Conservation (phyloP, 1,139 yeast species). For the Taphrina sp. region DNA sequence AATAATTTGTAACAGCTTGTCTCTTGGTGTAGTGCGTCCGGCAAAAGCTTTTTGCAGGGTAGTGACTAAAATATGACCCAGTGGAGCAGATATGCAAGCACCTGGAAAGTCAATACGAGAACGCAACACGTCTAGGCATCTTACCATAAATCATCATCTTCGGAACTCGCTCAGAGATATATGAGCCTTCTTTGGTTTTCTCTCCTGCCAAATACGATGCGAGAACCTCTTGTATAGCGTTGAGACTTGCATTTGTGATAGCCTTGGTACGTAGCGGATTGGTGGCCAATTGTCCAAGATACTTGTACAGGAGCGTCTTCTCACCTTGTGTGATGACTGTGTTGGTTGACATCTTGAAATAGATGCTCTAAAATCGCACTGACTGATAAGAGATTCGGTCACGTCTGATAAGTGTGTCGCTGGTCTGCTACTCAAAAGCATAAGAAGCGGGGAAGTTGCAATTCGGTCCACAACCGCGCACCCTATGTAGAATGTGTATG, state of each 20-base stretch:
- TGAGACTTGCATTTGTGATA: conserved; percentile 46
- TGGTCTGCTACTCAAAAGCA: no score
- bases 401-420: no score
- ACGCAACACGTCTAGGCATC: no score
- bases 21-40: conserved; percentile 41
- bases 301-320: conserved; percentile 31
- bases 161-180: conserved; percentile 50
- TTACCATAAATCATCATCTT: conserved; percentile 72
- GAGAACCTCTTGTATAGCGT: conserved; percentile 45
- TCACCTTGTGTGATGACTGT: conserved; percentile 17
- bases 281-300: conserved; percentile 28
- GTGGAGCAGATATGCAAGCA: conserved; percentile 66
- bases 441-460: no score
- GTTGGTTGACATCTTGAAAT: no score
- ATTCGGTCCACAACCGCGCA: no score
- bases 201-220: conserved; percentile 47
- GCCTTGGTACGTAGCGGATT: conserved; percentile 42
- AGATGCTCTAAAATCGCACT: no score
- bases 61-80: conserved; percentile 56
- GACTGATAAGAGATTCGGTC: no score
- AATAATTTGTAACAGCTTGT: conserved; percentile 58
- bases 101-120: conserved; percentile 6
- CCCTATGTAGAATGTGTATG: no score
- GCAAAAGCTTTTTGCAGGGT: conserved; percentile 44
- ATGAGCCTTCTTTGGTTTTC: conserved; percentile 46